Evolutionary conservation across 176 grass and related monocot genomes (phyloP), one percentile per base, ranked within the genome.

Genomic region (Hsuehochloa calcarea): DNA sequence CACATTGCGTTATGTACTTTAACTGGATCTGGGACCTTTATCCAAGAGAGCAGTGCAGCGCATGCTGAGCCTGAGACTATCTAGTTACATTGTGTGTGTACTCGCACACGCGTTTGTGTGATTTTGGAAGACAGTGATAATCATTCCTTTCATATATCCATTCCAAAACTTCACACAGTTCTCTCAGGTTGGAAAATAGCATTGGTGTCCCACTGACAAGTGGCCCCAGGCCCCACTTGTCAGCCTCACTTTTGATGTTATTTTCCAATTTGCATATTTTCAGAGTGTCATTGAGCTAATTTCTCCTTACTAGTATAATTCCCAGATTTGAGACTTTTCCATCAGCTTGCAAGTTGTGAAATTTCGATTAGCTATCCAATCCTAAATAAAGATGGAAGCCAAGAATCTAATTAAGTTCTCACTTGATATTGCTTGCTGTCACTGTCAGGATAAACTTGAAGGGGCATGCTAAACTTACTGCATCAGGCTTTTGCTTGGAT

Each of bases 371-470:
- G 5, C 39, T 31, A 15, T 26, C 37, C 60, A 58, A n/a, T 71
- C 65, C 8, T 47, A 68, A 62, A 23, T 43, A 44, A 71, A 78
- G 65, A 43, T 47, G 49, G 34, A 50, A 83, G 41, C 54, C n/a
- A 70, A 73, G 12, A 58, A 49, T 5, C 20, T 82, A 25, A 82
- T 47, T 22, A 59, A n/a, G 38, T 78, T 68, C 17, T 80, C 54
- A 78, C 39, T 40, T 71, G 39, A 69, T 84, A 89, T 58, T 74
- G 11, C 69, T 88, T 66, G 61, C 23, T 74, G 44, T 68, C 84
- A 96, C 50, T 74, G 45, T 69, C 90, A 99, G 96, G 86, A 88
- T 99, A 91, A 99, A 96, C 84, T 81, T 99, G 79, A 92, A 90
- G 88, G 86, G 65, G 25, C 92, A 86, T 82, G 70, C 88, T 73